Base-by-base conservation (phyloP, 768 basidiomycete genomes). In the Collybiopsis confluens region DNA sequence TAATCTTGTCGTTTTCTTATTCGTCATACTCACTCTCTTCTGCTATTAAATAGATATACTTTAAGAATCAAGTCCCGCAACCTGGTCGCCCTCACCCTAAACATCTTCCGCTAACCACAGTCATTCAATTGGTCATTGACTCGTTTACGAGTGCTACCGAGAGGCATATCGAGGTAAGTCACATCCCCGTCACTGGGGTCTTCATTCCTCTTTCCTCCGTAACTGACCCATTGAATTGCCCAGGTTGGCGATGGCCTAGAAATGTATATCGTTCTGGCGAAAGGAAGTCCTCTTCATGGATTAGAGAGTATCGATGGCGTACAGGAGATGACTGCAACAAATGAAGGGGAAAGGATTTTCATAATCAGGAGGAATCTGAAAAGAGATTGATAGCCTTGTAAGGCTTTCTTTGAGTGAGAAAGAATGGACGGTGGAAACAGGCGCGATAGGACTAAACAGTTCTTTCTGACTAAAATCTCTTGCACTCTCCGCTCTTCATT, bases 121-220 rank as follows among this genome's bases (percentile, higher is more conserved):
- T 98, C 7, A 73, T 97, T 51, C 74, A 82, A 27, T 82, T 99
- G 66, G 92, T 98, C 62, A 89, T 92, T 56, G 96, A 99, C 73
- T 91, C 92, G 8, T 99, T 98, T 70, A 96, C 95, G 24, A 83
- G 91, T 59, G 97, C 97, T 24, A 98, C 97, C 13, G 97, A 99
- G 73, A 85, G 97, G 59, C 96, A 98, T 71, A 98, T 98, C 65
- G 95, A 98, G 83, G 90, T 90, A 57, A 57, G 76, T 63, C 30
- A 38, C 23, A n/a, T n/a, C n/a, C n/a, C n/a, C n/a, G n/a, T n/a
- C n/a, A n/a, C n/a, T n/a, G n/a, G n/a, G n/a, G n/a, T n/a, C n/a
- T n/a, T 16, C 8, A 18, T 8, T n/a, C 40, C n/a, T 42, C n/a
- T 23, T 36, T 20, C 28, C 24, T 4, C 20, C 21, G 13, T 16